phyloP scores from a whole-genome alignment of 2,329 filamentous ascomycete genomes.

The Fusarium secorum region DNA sequence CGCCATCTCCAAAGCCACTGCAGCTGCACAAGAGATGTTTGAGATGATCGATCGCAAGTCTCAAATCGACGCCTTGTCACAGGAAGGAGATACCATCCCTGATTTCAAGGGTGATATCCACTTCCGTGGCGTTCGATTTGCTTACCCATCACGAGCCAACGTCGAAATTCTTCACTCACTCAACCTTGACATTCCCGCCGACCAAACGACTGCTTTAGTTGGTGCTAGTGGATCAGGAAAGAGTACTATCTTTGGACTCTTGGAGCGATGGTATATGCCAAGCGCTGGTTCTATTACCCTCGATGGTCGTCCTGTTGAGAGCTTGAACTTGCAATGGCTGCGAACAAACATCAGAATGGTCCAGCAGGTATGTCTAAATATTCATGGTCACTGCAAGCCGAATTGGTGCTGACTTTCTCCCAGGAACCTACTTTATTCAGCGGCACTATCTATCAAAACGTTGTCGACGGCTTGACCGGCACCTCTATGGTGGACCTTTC shows the following conservation, averaged over 20 bases:
- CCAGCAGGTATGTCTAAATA: conserved; percentile 45
- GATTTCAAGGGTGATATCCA: conserved; percentile 55
- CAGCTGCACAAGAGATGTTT: conserved; percentile 58
- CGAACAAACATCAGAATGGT: conserved; percentile 62
- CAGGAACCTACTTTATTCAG: conserved; percentile 64
- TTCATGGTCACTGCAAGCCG: fast-evolving
- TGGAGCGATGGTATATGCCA: conserved; percentile 68
- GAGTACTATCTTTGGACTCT: conserved; percentile 63
- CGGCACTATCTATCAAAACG: conserved; percentile 61
- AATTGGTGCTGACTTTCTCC: neutral
- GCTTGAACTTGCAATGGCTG: conserved; percentile 61
- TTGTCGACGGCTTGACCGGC: conserved; percentile 56
- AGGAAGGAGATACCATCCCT: conserved; percentile 44
- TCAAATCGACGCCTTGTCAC: conserved; percentile 53
- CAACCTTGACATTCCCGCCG: conserved; percentile 53
- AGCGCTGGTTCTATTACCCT: conserved; percentile 54
- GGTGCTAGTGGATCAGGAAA: conserved; percentile 67
- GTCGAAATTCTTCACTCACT: conserved; percentile 55
- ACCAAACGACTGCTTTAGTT: conserved; percentile 62
- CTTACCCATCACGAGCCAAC: conserved; percentile 64
- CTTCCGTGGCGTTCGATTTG: conserved; percentile 58
- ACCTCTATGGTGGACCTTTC: conserved; percentile 48
- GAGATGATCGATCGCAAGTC: conserved; percentile 56
- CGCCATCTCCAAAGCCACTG: conserved; percentile 55
- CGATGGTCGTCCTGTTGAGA: conserved; percentile 52